A percentile compares a stretch with the other conserved stretches of the same genome.
phyloP scores from a whole-genome alignment of 208 protist genomes.

The Naegleria gruberi region DNA sequence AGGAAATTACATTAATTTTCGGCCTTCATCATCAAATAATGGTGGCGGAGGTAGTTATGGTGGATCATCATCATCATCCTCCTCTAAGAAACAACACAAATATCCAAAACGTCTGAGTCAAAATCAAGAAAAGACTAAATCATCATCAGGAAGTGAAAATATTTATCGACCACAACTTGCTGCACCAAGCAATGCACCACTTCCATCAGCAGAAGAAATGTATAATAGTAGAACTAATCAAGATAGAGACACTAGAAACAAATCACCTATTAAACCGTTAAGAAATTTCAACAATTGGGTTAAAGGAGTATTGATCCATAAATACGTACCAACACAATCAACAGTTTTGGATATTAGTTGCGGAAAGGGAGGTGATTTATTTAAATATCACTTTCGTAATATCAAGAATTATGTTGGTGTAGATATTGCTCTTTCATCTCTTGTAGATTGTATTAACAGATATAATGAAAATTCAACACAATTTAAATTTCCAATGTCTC shows the following conservation, averaged over 20 bases:
- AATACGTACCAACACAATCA: not conserved
- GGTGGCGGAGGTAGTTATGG: no score
- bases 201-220: not conserved
- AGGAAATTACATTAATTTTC: no score
- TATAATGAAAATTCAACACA: not conserved
- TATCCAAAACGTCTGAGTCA: not conserved
- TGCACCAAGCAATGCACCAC: not conserved
- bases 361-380: conserved; percentile 21
- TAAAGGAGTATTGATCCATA: not conserved
- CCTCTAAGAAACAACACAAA: not conserved
- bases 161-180: not conserved
- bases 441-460: not conserved
- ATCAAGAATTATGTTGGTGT: not conserved
- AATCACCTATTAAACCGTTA: not conserved
- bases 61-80: not conserved
- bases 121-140: not conserved
- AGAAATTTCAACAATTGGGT: conserved; percentile 24
- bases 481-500: not conserved
- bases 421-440: not conserved
- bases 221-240: not conserved
- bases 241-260: not conserved
- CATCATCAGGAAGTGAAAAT: not conserved
- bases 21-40: no score
- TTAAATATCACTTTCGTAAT: not conserved
- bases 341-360: conserved; percentile 20